Percentiles rank a stretch among this genome's conserved stretches.
phyloP scores from a whole-genome alignment of 2,329 filamentous ascomycete genomes.

The Beauveria rudraprayagi region DNA sequence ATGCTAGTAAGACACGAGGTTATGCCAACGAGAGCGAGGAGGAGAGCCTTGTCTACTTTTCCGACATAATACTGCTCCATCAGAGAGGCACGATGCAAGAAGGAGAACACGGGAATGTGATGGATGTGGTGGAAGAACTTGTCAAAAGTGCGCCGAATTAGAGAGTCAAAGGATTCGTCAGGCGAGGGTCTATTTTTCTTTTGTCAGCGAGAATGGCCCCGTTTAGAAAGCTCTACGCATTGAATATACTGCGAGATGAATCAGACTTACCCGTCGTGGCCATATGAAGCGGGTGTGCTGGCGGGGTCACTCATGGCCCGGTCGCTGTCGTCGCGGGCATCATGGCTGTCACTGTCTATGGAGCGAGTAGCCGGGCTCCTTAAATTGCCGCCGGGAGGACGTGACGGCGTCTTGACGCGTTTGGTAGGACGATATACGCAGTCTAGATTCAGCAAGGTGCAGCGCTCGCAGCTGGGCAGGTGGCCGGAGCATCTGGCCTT shows the following conservation, averaged over 20 bases:
- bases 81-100: slow-evolving; percentile 50
- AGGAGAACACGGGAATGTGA: slow-evolving; percentile 51
- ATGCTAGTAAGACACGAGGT: slow-evolving; percentile 48
- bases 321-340: slow-evolving; percentile 27
- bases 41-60: slow-evolving; percentile 45
- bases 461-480: slow-evolving; percentile 44
- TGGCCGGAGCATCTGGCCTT: slow-evolving; percentile 53
- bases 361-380: slow-evolving; percentile 28
- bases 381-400: slow-evolving; percentile 15
- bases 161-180: slow-evolving; percentile 38
- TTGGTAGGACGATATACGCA: slow-evolving; percentile 47
- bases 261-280: slow-evolving; percentile 26
- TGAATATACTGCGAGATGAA: not conserved
- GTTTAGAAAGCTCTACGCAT: not conserved
- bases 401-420: slow-evolving; percentile 23
- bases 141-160: slow-evolving; percentile 46
- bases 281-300: slow-evolving; percentile 27
- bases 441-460: slow-evolving; percentile 43
- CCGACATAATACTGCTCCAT: slow-evolving; percentile 52
- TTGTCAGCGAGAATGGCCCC: slow-evolving; percentile 15
- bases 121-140: slow-evolving; percentile 52
- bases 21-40: slow-evolving; percentile 48
- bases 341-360: slow-evolving; percentile 24
- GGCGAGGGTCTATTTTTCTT: slow-evolving; percentile 20
- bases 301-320: slow-evolving; percentile 26